Base-by-base conservation (phyloP, 108 stramenopile genomes). In the Cyclotella cryptica region DNA sequence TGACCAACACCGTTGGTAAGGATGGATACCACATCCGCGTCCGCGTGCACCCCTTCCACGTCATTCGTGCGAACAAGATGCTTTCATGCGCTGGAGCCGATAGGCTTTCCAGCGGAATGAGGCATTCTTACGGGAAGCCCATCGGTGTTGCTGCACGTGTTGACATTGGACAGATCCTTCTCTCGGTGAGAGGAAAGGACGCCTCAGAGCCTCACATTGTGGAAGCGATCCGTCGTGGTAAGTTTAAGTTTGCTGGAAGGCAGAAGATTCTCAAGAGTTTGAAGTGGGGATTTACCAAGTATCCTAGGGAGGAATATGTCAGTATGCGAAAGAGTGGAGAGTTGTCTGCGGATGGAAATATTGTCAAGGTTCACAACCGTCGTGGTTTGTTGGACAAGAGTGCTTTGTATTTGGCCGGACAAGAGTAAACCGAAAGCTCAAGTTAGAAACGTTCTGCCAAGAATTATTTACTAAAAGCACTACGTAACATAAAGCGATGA, bases 241-340 rank as follows among this genome's bases (percentile, higher is more conserved):
- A 99, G 90, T 99, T 99, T 93, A 99, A 99, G 94, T 99, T 99
- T 81, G 98, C 99, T 22, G 99, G 99, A 65, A 90, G 99, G 69
- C 99, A 99, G 93, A 99, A 99, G 92, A 99, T 99, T 86, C 89
- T 99, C 54, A 94, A 97, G 90, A 90, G 89, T 79, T 87, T 96
- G 73, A 99, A 99, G 90, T 99, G 99, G 99, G 99, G 99, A 79
- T 99, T 99, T 89, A 99, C 99, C 81, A 95, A 97, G 80, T 99
- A 92, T 77, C 88, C 88, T 28, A 95, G 97, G 77, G 97, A 97
- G 76, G 98, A 98, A 42, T 99, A 99, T 84, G 98, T 97, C 28
- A 66, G 61, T 42, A 89, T 97, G 78, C 90, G 98, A 69, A 92
- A 97, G 83, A 85, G 80, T 72, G 98, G 98, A 64, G 97, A 96